Conservation (phyloP, 2,329 filamentous ascomycete species). For the Waltergamsia citrina region DNA sequence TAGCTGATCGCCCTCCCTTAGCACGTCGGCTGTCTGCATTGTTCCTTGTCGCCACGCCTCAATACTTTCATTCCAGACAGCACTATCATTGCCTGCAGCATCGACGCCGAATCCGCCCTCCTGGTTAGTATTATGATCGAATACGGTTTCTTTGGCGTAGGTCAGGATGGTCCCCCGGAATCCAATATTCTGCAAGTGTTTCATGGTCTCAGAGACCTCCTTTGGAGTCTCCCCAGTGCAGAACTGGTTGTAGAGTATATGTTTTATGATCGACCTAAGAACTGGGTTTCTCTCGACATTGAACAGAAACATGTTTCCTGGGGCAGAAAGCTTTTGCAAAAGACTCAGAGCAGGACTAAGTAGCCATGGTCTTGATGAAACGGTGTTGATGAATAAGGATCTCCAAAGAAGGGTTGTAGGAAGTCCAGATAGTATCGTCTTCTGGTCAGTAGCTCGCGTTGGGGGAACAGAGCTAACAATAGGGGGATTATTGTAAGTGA, state of each 20-base stretch:
- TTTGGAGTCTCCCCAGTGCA: constrained; percentile 39
- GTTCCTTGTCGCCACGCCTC: constrained; percentile 24
- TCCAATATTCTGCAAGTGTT: constrained; percentile 34
- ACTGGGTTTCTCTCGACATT: constrained; percentile 40
- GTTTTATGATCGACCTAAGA: constrained; percentile 34
- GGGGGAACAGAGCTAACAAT: too few species aligned
- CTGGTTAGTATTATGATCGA: constrained; percentile 22
- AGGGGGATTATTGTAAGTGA: too few species aligned
- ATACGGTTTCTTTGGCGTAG: constrained; percentile 35
- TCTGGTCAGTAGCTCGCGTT: too few species aligned
- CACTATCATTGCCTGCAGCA: too few species aligned
- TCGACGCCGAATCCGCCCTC: constrained; percentile 12
- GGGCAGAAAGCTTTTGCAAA: too few species aligned
- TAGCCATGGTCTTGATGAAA: too few species aligned
- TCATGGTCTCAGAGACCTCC: constrained; percentile 33
- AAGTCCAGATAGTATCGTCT: too few species aligned
- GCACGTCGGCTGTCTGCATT: constrained; percentile 17
- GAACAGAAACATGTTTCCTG: constrained; percentile 22
- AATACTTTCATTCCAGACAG: constrained; percentile 28
- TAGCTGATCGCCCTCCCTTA: constrained; percentile 22
- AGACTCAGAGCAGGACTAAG: too few species aligned
- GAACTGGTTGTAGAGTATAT: constrained; percentile 45
- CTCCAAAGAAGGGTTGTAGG: too few species aligned
- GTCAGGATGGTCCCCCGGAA: constrained; percentile 48
- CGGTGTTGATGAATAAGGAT: too few species aligned